A percentile compares a stretch with the other conserved stretches of the same genome.
phyloP scores from a whole-genome alignment of 805 yeast genomes.

The Candida insectorum region DNA sequence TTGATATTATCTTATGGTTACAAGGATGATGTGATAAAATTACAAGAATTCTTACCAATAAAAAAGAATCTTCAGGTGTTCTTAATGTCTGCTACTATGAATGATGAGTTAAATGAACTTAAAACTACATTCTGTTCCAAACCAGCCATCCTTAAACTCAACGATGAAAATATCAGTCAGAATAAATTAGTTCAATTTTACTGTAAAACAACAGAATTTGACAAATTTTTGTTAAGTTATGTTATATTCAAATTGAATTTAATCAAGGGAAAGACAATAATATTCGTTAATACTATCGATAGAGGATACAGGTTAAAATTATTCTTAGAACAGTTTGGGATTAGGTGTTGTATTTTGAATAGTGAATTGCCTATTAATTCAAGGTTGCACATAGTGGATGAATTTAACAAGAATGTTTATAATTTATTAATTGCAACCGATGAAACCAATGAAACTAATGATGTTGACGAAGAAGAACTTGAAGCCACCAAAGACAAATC shows the following conservation, averaged over 20 bases:
- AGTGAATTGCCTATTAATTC: slow-evolving; percentile 92
- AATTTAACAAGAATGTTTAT: slow-evolving; percentile 87
- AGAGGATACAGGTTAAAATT: slow-evolving; percentile 90
- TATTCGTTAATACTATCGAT: slow-evolving; percentile 91
- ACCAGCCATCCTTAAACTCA: slow-evolving; percentile 78
- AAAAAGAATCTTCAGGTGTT: slow-evolving; percentile 80
- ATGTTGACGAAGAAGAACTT: slow-evolving; percentile 34
- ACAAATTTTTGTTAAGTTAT: slow-evolving; percentile 85
- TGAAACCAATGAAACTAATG: slow-evolving; percentile 63
- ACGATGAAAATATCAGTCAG: slow-evolving; percentile 61
- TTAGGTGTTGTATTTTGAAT: slow-evolving; percentile 81
- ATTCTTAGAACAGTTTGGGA: slow-evolving; percentile 92
- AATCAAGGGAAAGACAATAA: slow-evolving; percentile 84
- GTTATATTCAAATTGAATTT: slow-evolving; percentile 86
- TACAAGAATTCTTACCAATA: slow-evolving; percentile 64
- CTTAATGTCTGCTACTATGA: slow-evolving; percentile 93
- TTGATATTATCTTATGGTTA: slow-evolving; percentile 87
- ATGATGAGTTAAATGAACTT: slow-evolving; percentile 76
- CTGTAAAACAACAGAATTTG: slow-evolving; percentile 83
- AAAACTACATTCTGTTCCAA: slow-evolving; percentile 75
- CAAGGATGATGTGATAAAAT: slow-evolving; percentile 71
- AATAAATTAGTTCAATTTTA: slow-evolving; percentile 77
- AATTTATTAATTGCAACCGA: slow-evolving; percentile 91
- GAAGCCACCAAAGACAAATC: slow-evolving; percentile 14
- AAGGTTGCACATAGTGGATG: slow-evolving; percentile 91